Percentiles rank a stretch among this genome's conserved stretches.
phyloP scores from a whole-genome alignment of 257 asterid species.

The Solanum chaucha region DNA sequence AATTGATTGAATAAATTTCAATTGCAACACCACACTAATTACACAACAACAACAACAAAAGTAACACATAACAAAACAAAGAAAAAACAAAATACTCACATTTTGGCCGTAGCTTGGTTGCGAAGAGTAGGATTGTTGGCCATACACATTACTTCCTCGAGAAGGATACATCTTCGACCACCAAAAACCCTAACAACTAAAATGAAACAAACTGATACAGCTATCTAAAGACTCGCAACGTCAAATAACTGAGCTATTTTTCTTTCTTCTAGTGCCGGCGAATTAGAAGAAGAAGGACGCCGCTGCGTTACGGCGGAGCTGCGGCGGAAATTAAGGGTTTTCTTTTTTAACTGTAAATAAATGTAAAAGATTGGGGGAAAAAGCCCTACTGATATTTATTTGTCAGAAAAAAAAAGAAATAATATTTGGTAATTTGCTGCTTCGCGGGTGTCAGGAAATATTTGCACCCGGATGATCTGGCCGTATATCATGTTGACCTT shows the following conservation, averaged over 20 bases:
- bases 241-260: not conserved
- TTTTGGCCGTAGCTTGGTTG: slow-evolving; percentile 20
- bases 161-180: slow-evolving; percentile 7
- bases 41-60: not conserved
- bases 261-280: not conserved
- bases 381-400: not conserved
- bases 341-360: not conserved
- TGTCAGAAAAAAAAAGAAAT: not conserved
- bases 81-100: not conserved
- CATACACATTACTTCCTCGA: slow-evolving; percentile 24
- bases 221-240: not conserved
- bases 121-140: slow-evolving; percentile 22
- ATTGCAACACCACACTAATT: not conserved
- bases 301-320: not conserved
- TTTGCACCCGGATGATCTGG: not conserved
- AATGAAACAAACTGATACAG: not conserved
- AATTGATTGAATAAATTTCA: not conserved
- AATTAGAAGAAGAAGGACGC: not conserved
- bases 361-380: not conserved
- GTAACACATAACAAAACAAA: not conserved
- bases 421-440: not conserved
- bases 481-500: not conserved
- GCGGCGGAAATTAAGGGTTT: not conserved
- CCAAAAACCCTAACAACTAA: not conserved
- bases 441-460: not conserved